A percentile compares a stretch with the other conserved stretches of the same genome.
Evolutionary conservation across 1,139 yeast genomes (phyloP).

Genomic region (Lodderomyces elongisporus): DNA sequence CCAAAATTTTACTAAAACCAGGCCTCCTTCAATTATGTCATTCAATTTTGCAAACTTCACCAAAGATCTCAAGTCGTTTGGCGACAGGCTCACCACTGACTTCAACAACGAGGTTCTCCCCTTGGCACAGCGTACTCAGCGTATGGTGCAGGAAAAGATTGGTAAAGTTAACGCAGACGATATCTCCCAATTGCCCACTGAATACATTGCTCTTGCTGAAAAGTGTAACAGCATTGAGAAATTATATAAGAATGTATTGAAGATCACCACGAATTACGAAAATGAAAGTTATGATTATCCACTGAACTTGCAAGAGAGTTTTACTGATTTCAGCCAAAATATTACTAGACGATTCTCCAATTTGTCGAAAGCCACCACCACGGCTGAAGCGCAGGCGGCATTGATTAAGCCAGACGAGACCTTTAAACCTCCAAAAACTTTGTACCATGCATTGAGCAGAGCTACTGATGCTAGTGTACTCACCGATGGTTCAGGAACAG

Average conservation of each 20-base stretch:
- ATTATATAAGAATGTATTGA: constrained; percentile 67
- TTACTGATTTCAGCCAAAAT: constrained; percentile 67
- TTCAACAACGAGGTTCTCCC: constrained; percentile 49
- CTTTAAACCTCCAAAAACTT: constrained; percentile 68
- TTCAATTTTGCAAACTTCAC: constrained; percentile 42
- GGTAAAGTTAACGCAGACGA: constrained; percentile 71
- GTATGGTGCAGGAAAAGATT: constrained; percentile 72
- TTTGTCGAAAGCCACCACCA: constrained; percentile 69
- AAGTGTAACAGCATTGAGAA: constrained; percentile 71
- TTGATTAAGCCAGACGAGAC: constrained; percentile 50
- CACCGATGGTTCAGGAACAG: constrained; percentile 39
- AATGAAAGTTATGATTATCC: constrained; percentile 85
- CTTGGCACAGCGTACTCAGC: constrained; percentile 75
- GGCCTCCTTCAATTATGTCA: no score
- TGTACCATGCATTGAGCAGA: constrained; percentile 78
- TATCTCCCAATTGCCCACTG: constrained; percentile 76
- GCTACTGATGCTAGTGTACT: constrained; percentile 59
- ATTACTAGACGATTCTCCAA: constrained; percentile 63
- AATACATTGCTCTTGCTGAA: constrained; percentile 68
- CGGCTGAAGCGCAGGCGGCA: constrained; percentile 80
- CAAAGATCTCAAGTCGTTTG: constrained; percentile 35
- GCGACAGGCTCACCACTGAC: constrained; percentile 37
- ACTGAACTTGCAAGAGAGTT: constrained; percentile 67
- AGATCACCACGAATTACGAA: constrained; percentile 68
- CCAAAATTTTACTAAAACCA: no score